Evolutionary conservation across 352 stramenopile genomes (phyloP), one percentile per base, ranked within the genome.

Genomic region (Phytophthora ohioensis): DNA sequence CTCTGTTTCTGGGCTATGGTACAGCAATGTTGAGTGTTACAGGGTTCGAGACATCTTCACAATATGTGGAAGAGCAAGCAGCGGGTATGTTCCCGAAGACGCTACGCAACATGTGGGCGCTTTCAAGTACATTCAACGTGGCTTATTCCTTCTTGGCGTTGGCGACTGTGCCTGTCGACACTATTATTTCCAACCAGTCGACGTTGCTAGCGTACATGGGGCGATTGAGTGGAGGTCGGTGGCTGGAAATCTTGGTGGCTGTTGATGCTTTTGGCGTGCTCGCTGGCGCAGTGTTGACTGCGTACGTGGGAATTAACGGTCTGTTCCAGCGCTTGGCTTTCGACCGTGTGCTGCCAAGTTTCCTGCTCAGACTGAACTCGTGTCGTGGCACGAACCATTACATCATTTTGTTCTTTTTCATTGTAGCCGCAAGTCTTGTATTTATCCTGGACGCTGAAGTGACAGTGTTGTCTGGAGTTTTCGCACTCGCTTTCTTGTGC

Each of bases 251-350:
- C 21, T 70, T 67, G 67, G 77, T 81, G 71, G 92, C 57, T 10
- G 47, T 97, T 8, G 91, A 97, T 45, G 91, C 91, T 3, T 97
- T 97, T 69, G 79, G 95, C 10, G 91, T 97, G 12, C 75, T 97
- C 30, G 81, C 84, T 30, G 91, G 90, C 7, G 91, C 87, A 1
- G 84, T 97, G 3, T 65, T 97, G 46, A 97, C 91, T 5, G 81
- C 89, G 4, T 97, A 93, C 54, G 79, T 90, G 9, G 81, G 81
- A 8, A 97, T 96, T 52, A 90, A 79, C 47, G 91, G 82, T 0
- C 67, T 90, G 11, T 84, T 96, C 30, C 72, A 87, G 70, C 80
- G 91, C 17, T 84, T 98, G 67, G 87, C 89, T 7, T 88, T 93
- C 59, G 91, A 97, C 57, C 82, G 84, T 6, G 65, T 90, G 11